A percentile compares a stretch with the other conserved stretches of the same genome.
Evolutionary conservation across 352 stramenopile species (phyloP).

Genomic region (Pilasporangium apinafurcum): DNA sequence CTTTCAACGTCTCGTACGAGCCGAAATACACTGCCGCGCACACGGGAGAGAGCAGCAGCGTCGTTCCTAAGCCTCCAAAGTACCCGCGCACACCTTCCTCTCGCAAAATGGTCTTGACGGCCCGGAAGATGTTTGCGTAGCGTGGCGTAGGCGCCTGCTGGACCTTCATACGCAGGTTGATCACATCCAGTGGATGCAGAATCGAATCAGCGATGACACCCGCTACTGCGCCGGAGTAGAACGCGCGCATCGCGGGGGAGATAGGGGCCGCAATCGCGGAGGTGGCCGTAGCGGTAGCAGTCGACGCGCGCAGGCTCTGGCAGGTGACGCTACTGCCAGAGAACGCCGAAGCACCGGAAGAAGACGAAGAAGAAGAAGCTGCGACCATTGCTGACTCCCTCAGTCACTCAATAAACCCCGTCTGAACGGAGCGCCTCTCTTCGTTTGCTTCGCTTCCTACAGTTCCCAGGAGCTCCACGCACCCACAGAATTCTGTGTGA

Average conservation of each 20-base stretch:
- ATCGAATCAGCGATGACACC: slow-evolving; percentile 72
- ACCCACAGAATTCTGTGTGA: no score
- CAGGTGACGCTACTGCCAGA: no score
- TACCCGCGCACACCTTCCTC: slow-evolving; percentile 72
- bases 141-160: slow-evolving; percentile 41
- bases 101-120: slow-evolving; percentile 53
- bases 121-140: slow-evolving; percentile 58
- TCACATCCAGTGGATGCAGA: slow-evolving; percentile 72
- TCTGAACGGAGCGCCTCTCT: no score
- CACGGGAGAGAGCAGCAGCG: slow-evolving; percentile 62
- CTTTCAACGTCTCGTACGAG: slow-evolving; percentile 75
- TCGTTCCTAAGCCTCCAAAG: slow-evolving; percentile 69
- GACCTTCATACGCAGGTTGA: slow-evolving; percentile 84
- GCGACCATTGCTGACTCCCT: no score
- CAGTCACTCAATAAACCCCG: no score
- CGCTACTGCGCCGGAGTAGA: slow-evolving; percentile 64
- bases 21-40: slow-evolving; percentile 73
- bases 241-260: slow-evolving; percentile 46
- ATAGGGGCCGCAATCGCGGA: slow-evolving; percentile 12
- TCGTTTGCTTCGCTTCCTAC: no score
- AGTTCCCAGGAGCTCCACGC: no score
- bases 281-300: slow-evolving; percentile 16
- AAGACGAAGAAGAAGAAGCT: no score
- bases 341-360: no score
- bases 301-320: slow-evolving; percentile 12